Evolutionary conservation across 805 yeast species (phyloP), one percentile per base, ranked within the genome.

Genomic region (Candida argentea): DNA sequence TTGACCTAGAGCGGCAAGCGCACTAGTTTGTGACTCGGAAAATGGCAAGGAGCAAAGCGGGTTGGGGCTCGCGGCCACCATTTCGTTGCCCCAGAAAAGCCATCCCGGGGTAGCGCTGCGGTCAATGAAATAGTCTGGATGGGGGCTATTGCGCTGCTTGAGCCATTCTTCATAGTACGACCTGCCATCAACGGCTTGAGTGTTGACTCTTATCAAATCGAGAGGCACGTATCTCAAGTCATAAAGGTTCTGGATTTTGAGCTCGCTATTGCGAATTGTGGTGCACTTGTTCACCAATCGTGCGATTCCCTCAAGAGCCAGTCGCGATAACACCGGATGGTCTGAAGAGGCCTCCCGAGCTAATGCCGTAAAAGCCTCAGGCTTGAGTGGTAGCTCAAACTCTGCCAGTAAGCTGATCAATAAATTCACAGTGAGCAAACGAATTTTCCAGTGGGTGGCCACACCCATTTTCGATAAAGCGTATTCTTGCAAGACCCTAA

Each of bases 61-160:
- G 5, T 55, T 52, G 5, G 46, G 49, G 3, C 55, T 57, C 12
- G 74, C 55, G 3, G 66, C 85, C 13, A 48, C 45, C 50, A 77
- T 43, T 0, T 54, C 39, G 12, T 70, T 52, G 9, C 76, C 81
- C 94, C 95, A 84, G 28, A 79, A 77, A 6, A 81, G 50, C 73
- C 86, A 80, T 0, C 94, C 91, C 6, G 59, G 55, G 42, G 59
- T 64, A 3, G 67, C 55, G 29, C 66, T 68, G 17, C 66, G 65
- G 42, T 79, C 86, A 38, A 78, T 61, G 42, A 54, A 84, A 37
- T 61, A 76, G 2, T 37, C 38, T 1, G 81, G 80, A 0, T 55
- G 49, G 9, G 57, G 50, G 35, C 71, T 70, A 7, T 45, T 42
- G 59, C 79, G 54, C 38, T 81, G 91, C 4, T 43, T 32, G 23